Conservation (phyloP, 2,329 filamentous ascomycete genomes). For the Tolypocladium ovalisporum region DNA sequence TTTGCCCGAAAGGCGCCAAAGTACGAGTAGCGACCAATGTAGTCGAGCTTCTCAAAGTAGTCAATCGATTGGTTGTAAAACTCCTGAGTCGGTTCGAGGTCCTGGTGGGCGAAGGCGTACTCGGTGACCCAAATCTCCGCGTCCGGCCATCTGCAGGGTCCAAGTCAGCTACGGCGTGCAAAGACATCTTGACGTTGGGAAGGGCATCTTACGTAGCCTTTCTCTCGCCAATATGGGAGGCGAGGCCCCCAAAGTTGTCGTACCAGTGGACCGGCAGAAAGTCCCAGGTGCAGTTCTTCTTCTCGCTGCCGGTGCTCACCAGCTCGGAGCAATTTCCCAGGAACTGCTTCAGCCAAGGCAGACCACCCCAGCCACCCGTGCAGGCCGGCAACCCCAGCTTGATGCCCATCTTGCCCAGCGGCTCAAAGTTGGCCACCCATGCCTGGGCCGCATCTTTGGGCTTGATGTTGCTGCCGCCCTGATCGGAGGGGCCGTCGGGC, state of each 20-base stretch:
- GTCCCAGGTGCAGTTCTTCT: slow-evolving; percentile 48
- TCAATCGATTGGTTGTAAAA: slow-evolving; percentile 59
- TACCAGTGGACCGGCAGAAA: slow-evolving; percentile 59
- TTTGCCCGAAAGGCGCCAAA: slow-evolving; percentile 64
- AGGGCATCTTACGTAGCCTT: slow-evolving; percentile 19
- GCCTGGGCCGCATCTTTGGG: slow-evolving; percentile 51
- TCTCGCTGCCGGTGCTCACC: slow-evolving; percentile 29
- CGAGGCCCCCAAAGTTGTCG: slow-evolving; percentile 58
- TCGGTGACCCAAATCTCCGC: slow-evolving; percentile 68
- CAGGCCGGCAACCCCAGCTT: slow-evolving; percentile 61
- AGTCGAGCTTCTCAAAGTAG: slow-evolving; percentile 49
- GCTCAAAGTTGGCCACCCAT: slow-evolving; percentile 64
- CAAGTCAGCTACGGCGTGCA: neutral
- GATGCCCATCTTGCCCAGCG: slow-evolving; percentile 52
- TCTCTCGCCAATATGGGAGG: slow-evolving; percentile 51
- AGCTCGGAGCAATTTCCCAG: slow-evolving; percentile 51
- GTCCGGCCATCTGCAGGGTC: slow-evolving; percentile 40
- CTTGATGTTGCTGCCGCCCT: slow-evolving; percentile 52
- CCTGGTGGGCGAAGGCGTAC: slow-evolving; percentile 51
- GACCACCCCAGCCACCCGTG: slow-evolving; percentile 47
- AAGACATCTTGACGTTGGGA: neutral
- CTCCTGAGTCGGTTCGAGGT: slow-evolving; percentile 43
- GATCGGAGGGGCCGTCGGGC: slow-evolving; percentile 47
- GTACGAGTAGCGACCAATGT: slow-evolving; percentile 59
- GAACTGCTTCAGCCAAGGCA: slow-evolving; percentile 58